A percentile compares a stretch with the other conserved stretches of the same genome.
Evolutionary conservation across 1,284 basidiomycete species (phyloP).

Genomic region (Takashimella koratensis): DNA sequence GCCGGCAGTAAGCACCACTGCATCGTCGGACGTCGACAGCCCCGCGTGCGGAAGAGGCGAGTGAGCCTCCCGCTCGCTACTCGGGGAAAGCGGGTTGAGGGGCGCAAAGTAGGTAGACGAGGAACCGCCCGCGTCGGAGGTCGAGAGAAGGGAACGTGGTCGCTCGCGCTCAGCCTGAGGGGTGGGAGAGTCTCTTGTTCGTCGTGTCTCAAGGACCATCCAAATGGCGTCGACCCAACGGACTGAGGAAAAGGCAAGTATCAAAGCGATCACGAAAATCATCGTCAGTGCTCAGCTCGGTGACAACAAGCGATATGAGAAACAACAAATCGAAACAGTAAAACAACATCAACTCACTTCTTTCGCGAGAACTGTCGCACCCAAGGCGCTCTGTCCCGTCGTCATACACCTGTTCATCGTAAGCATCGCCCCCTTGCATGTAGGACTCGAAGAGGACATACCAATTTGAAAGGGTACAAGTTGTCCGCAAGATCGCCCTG

Average conservation of each 20-base stretch:
- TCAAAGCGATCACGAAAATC: too few species aligned
- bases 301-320: neutral
- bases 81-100: conserved; percentile 9
- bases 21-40: conserved; percentile 36
- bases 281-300: conserved; percentile 2
- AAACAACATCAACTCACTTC: too few species aligned
- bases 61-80: neutral
- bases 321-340: too few species aligned
- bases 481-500: conserved; percentile 61
- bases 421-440: neutral
- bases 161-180: conserved; percentile 19
- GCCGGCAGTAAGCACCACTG: conserved; percentile 38
- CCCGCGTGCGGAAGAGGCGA: conserved; percentile 6
- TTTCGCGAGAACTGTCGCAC: conserved; percentile 73
- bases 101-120: conserved; percentile 31
- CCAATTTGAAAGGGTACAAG: conserved; percentile 78
- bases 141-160: conserved; percentile 15
- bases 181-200: conserved; percentile 10
- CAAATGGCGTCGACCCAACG: conserved; percentile 83
- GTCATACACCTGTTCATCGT: conserved; percentile 58
- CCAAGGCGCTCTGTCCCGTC: conserved; percentile 81
- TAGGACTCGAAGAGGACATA: conserved; percentile 5
- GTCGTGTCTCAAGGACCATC: conserved; percentile 53
- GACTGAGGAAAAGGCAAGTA: too few species aligned
- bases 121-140: conserved; percentile 32